phyloP scores from a whole-genome alignment of 2,329 filamentous ascomycete genomes.

The Colletotrichum sp. region DNA sequence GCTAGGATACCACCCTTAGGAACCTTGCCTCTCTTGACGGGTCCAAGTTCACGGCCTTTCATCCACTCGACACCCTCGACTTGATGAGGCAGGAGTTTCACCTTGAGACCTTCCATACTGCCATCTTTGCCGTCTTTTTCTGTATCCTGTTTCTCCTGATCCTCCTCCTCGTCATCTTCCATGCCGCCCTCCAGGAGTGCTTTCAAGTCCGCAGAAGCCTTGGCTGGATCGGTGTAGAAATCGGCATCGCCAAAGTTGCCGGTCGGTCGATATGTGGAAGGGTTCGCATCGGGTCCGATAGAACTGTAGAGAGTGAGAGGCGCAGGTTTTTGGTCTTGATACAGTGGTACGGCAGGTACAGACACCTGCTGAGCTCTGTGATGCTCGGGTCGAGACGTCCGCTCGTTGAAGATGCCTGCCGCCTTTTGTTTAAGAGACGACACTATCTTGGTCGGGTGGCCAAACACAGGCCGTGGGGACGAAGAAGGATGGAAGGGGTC shows the following conservation, averaged over 20 bases:
- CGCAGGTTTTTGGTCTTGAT: constrained; percentile 51
- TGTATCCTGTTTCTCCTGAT: constrained; percentile 38
- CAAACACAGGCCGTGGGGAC: constrained; percentile 33
- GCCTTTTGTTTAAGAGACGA: constrained; percentile 61
- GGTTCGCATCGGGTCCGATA: constrained; percentile 28
- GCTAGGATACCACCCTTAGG: constrained; percentile 95
- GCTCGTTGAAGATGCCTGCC: constrained; percentile 57
- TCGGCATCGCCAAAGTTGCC: constrained; percentile 44
- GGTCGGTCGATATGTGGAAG: constrained; percentile 35
- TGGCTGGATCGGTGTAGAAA: constrained; percentile 72
- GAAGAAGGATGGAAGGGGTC: constrained; percentile 19
- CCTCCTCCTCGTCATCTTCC: constrained; percentile 73
- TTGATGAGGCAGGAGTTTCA: constrained; percentile 91
- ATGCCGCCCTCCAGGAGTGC: constrained; percentile 82
- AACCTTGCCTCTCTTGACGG: constrained; percentile 78
- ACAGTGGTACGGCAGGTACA: constrained; percentile 52
- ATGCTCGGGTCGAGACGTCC: constrained; percentile 61
- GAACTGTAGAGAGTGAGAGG: constrained; percentile 56
- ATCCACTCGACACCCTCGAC: constrained; percentile 96
- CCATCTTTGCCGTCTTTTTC: constrained; percentile 48
- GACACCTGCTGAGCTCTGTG: constrained; percentile 55
- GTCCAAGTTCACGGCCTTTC: constrained; percentile 87
- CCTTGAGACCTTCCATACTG: constrained; percentile 77
- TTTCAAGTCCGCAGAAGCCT: constrained; percentile 79
- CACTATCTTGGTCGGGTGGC: constrained; percentile 47